Evolutionary conservation across 305 asterid species (phyloP).

Genomic region (Plantago rigida): DNA sequence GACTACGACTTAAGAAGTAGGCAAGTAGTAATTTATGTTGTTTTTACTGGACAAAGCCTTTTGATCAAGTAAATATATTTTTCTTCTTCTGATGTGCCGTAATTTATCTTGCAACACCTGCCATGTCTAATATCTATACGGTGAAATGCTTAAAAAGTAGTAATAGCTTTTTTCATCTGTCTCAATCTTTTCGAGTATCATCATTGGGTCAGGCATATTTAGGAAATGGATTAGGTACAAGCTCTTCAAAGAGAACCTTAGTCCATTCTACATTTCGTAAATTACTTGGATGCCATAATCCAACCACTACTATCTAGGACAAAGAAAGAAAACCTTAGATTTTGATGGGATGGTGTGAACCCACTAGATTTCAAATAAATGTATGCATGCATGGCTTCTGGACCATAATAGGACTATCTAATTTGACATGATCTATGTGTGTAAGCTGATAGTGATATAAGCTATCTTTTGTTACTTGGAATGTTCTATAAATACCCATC

Average conservation of each 20-base stretch:
- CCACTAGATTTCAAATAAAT: conserved; percentile 21
- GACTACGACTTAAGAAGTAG: too few species aligned
- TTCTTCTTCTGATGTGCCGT: too few species aligned
- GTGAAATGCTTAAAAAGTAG: too few species aligned
- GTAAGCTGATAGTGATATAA: conserved; percentile 25
- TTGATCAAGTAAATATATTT: too few species aligned
- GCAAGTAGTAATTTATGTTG: too few species aligned
- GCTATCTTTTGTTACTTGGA: not conserved
- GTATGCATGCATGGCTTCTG: conserved; percentile 8
- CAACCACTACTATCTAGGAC: conserved; percentile 24
- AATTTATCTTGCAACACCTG: too few species aligned
- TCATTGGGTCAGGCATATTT: not conserved
- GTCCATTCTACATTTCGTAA: conserved; percentile 31
- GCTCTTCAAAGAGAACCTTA: conserved; percentile 11
- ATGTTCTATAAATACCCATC: conserved; percentile 10
- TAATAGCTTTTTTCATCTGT: not conserved
- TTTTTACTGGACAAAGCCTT: too few species aligned
- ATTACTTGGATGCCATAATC: conserved; percentile 28
- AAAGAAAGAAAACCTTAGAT: conserved; percentile 9
- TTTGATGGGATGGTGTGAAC: conserved; percentile 18
- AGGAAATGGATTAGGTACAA: conserved; percentile 17
- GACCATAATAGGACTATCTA: conserved; percentile 15
- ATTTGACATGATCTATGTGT: conserved; percentile 16
- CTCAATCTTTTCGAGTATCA: conserved; percentile 11
- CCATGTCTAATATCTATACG: too few species aligned